Base-by-base conservation (phyloP, 371 early-diverging fungal species). In the Aphelidium insulamus region DNA sequence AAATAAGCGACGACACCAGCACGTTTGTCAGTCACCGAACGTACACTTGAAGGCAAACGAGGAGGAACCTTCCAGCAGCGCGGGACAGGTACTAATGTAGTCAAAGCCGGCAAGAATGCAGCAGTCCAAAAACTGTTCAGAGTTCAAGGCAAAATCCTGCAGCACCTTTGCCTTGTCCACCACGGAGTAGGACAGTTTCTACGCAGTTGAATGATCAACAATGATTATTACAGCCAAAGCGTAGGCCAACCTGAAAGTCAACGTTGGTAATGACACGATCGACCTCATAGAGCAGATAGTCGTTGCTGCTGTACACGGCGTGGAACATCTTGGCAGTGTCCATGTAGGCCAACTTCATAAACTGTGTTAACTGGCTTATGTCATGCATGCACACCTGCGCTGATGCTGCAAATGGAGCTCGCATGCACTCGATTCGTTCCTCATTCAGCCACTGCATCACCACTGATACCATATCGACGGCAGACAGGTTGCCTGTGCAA, bases 61-160 rank as follows among this genome's bases (percentile, higher is more conserved):
- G 22, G 50, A 55, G 28, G 49, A 50, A 20, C 27, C 24, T 15
- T 7, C 12, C 3, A 28, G 36, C 35, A 82, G 55, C 21, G 75
- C 66, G 23, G 77, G 77, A 40, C 79, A 78, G 2, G 69, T 72
- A 17, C 60, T 56, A 38, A 67, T 66, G 43, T 72, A 69, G 32
- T 80, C 77, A 30, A 64, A 73, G 16, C 84, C 84, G 6, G 78
- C 74, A 29, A 83, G 47, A 27, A 83, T 66, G 50, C 80, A 79
- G 24, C 72, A 58, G 45, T 83, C 84, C 32, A 81, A 39, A 37
- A 81, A 70, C 35, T 78, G 84, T 14, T 81, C 79, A 21, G 62
- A 55, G 1, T 60, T 48, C 16, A 83, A 49, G 26, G 59, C 57
- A 30, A 81, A 44, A 37, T 70, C 68, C 31, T 50, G 53, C 10